Evolutionary conservation across 23 red algal genomes (phyloP), one percentile per base, ranked within the genome.

Genomic region (Chondrus crispus): DNA sequence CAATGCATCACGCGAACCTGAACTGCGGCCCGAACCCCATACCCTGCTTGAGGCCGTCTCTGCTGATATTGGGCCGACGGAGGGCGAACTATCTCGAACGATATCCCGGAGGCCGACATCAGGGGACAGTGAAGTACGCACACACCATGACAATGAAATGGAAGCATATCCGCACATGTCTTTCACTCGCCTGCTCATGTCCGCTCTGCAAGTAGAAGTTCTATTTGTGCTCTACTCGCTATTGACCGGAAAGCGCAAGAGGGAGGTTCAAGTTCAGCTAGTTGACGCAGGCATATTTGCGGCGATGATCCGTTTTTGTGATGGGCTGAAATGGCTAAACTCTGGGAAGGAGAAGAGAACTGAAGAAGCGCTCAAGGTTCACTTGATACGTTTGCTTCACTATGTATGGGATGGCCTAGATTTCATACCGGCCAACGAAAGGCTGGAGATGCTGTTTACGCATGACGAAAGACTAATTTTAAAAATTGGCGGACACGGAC

Each of bases 181-280:
- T 5, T 38, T 93, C 30, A 84, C 26, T n/a, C 41, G 55, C 30
- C 38, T 84, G 47, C 46, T 85, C 44, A 84, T 93, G 78, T 83
- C 72, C 18, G 42, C 89, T 9, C 89, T 90, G 54, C 83, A 89
- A 28, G 81, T 89, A 26, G 93, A 95, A 29, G 49, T 90, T 14
- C 85, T 95, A 10, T 95, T 95, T 74, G 85, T 95, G 29, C 58
- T 95, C 11, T 89, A 89, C 74, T 84, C 93, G 2, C 41, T 95
- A 42, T 74, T 95, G 68, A 85, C 70, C 24, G 85, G 93, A 47
- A 74, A 83, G 16, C 83, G 93, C 57, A 83, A 90, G 76, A 53
- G 66, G 38, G 93, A 95, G 26, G 93, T 89, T 10, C 93, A 83
- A 77, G 49, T 43, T 14, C 64, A 71, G 37, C 82, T 88, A 5